Percentiles rank a stretch among this genome's conserved stretches.
phyloP scores from a whole-genome alignment of 208 protist genomes.

The Leishmania martiniquensis region DNA sequence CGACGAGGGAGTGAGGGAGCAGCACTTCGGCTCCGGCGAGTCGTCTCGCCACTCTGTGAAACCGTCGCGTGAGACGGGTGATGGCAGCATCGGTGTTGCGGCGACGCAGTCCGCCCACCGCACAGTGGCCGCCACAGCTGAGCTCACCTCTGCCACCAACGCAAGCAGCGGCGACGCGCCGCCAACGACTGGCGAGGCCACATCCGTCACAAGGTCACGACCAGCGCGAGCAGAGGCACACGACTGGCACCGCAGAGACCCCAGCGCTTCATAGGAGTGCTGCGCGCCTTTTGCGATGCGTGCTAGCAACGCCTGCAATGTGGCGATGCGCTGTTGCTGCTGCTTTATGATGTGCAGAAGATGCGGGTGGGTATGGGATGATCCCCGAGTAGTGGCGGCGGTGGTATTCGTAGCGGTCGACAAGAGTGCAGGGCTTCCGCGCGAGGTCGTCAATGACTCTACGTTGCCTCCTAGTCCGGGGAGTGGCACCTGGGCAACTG shows the following conservation, averaged over 20 bases:
- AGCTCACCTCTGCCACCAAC: background rate
- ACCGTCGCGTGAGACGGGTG: background rate
- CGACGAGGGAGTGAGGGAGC: conserved; percentile 7
- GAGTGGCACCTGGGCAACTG: background rate
- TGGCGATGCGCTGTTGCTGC: conserved; percentile 31
- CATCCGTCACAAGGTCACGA: background rate
- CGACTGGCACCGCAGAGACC: background rate
- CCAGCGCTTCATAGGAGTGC: background rate
- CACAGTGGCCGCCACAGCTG: background rate
- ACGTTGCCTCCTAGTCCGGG: background rate
- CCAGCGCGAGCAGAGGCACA: background rate
- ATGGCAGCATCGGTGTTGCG: background rate
- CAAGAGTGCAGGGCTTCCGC: background rate
- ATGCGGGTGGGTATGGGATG: background rate
- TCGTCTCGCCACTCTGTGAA: background rate
- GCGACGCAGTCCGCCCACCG: conserved; percentile 5
- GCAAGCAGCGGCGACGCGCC: background rate
- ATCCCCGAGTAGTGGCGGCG: background rate
- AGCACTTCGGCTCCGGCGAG: background rate
- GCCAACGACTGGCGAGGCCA: background rate
- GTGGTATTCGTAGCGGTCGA: background rate
- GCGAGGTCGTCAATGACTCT: background rate
- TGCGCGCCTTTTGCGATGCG: conserved; percentile 1
- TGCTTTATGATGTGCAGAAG: conserved; percentile 23
- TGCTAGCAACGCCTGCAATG: conserved; percentile 20